Evolutionary conservation across 176 grass and related monocot genomes (phyloP), one percentile per base, ranked within the genome.

Genomic region (Chrysopogon serrulatus): DNA sequence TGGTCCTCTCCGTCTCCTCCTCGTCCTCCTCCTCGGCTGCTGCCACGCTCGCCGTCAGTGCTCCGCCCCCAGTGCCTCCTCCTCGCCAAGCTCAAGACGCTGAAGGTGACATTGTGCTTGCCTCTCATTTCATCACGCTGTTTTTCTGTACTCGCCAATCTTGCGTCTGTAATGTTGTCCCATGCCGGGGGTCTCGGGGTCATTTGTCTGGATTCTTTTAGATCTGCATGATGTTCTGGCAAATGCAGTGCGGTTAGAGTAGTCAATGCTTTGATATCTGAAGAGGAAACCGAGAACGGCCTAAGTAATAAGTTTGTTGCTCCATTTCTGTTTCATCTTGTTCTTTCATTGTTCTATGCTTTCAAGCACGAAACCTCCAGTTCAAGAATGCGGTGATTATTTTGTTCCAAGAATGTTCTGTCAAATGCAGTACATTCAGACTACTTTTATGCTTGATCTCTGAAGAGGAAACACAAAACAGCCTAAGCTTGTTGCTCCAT

Each of bases 1-100:
- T 90, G 16, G 28, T 83, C 71, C 82, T 67, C 78, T 33, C 72
- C 78, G 43, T 71, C 44, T 57, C 47, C 47, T 10, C 75, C 68
- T 84, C 73, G 32, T 73, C 81, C 18, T 54, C 44, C 33, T 3
- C 76, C 39, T 67, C 79, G 67, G 73, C 79, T 3, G 79, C 28
- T 13, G 67, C 84, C 17, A 90, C 88, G 1, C 79, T 86, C 66
- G 78, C 88, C 65, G 88, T 86, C 65, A 82, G 21, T 10, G 73
- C 78, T n/a, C 83, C 83, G 5, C 36, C 37, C 10, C 87, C 76
- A 2, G 68, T 21, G 5, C 65, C 26, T 14, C 44, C 84, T 1
- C 66, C 88, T 56, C 83, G 71, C 13, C 78, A 51, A 6, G 35
- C 56, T 59, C 84, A 68, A 43, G 73, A 68, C 4, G 66, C 73